Base-by-base conservation (phyloP, 202 grass and related monocot genomes). In the Cymbopogon flexuosus region DNA sequence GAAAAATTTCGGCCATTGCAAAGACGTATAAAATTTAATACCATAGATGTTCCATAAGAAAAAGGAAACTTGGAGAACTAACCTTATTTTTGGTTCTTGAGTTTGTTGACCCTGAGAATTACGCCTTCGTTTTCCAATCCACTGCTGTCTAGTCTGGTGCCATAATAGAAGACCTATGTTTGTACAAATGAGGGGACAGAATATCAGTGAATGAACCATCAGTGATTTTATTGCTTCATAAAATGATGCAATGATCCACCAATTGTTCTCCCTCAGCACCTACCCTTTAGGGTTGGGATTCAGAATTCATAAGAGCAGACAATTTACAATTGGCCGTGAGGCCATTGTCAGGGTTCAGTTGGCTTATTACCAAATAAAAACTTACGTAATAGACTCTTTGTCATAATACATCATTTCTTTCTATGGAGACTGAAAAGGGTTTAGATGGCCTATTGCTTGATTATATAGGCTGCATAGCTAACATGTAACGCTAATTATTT, bases 131-230 rank as follows among this genome's bases (percentile, higher is more conserved):
- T 73, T 85, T 86, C 90, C 92, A 82, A 88, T 66, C 92, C 96
- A 95, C 70, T 95, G 90, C 23, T 93, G 86, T 80, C 96, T 93
- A 70, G 84, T 91, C 75, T 99, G 87, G 80, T 95, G 93, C 96
- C 96, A 98, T 7, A 89, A 83, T 42, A 91, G 72, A 89, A 95
- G 88, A 59, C 96, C 96, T 98, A 69, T 8, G 60, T 58, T 75
- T 54, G 78, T 35, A 45, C 58, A 85, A 33, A 31, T 33, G 6
- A 21, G 5, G 33, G 14, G 30, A 36, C 22, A 23, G 21, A 49
- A 72, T 3, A 83, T 67, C 21, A 65, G 31, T 57, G 31, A 76
- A 80, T 21, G 37, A 49, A 42, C 34, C 11, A 37, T 7, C 31
- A 21, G 16, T 58, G 30, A 4, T 18, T 30, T 51, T 13, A 10